Base-by-base conservation (phyloP, 2,329 filamentous ascomycete genomes). In the Colletotrichum coccodes region DNA sequence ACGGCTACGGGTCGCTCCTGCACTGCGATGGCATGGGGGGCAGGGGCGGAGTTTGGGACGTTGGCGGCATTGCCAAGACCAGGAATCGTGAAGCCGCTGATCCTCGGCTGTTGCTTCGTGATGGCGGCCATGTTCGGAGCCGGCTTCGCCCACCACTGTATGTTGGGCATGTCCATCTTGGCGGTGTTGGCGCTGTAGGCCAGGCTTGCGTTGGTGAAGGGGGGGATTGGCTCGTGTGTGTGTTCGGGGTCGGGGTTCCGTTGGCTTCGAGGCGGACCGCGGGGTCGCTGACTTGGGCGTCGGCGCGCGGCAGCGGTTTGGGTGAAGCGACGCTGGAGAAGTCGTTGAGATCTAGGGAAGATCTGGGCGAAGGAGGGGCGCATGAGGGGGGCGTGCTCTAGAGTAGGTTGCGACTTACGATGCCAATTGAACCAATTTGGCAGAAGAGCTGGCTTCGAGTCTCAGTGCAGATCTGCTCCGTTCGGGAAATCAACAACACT, bases 91-190 rank as follows among this genome's bases (percentile, higher is more conserved):
- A 65, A 69, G 36, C 61, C 49, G 47, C 46, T 59, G 40, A 28
- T 47, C 14, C 56, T 47, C 12, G 30, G 56, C 56, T 59, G 56
- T 42, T 64, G 60, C 30, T 52, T 59, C 11, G 47, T 47, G 8
- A 59, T 26, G 21, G 46, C 28, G 34, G 47, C 12, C 32, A 32
- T 56, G 53, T 21, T 63, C 3, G 61, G 54, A 28, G 54, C 49
- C 34, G 66, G 66, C 47, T 69, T 69, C 23, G 61, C 52, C 66
- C 66, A 69, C 66, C 66, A 69, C 28, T 69, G 66, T 36, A 69
- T 49, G 56, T 66, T 65, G 28, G 66, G 32, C 47, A 44, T 49
- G 34, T 54, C 62, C 56, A 60, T 59, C 26, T 36, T 34, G 38
- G 26, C 40, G 23, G 28, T 36, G 12, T 53, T 26, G 60, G 14